Base-by-base conservation (phyloP, 306 rosid species). In the Senna siamea region DNA sequence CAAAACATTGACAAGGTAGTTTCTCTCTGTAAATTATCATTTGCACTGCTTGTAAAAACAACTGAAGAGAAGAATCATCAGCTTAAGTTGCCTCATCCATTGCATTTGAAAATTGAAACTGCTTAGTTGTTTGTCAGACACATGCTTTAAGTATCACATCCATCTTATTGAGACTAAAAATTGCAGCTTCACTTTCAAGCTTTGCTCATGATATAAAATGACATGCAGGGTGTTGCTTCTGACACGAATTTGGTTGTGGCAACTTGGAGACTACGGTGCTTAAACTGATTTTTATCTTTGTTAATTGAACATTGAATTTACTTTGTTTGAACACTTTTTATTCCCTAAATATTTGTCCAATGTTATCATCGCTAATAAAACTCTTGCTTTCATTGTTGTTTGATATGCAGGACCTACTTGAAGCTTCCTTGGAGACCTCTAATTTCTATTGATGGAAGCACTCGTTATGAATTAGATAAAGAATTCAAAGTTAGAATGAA, bases 401-500 rank as follows among this genome's bases (percentile, higher is more conserved):
- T 66, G 76, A 19, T 58, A 56, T 80, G 86, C 87, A 93, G 98
- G 89, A 93, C 97, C 62, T 82, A 88, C 81, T 83, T 91, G 54
- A 91, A 87, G 76, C 94, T 93, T 72, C 98, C 97, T 17, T 89
- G 98, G 98, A 89, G 88, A 76, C 98, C 98, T 62, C 84, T 89
- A 48, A 89, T 89, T 72, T 82, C 83, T 54, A 86, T 93, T 15
- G 83, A 86, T 48, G 98, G 97, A 84, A 87, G 85, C 65, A 91
- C 97, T 52, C 47, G 69, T 9, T 93, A 93, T 51, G 97, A 91
- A 80, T 79, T 89, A 62, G 80, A 91, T 48, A 78, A 77, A 38
- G 63, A 82, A 51, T 79, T 86, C 81, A 88, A 83, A 76, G 97
- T 87, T 51, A 78, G 86, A 47, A 64, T 69, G 26, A 38, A 64